Percentiles rank a stretch among this genome's conserved stretches.
Conservation (phyloP, 78 protist genomes). For the Bigelowiella natans region DNA sequence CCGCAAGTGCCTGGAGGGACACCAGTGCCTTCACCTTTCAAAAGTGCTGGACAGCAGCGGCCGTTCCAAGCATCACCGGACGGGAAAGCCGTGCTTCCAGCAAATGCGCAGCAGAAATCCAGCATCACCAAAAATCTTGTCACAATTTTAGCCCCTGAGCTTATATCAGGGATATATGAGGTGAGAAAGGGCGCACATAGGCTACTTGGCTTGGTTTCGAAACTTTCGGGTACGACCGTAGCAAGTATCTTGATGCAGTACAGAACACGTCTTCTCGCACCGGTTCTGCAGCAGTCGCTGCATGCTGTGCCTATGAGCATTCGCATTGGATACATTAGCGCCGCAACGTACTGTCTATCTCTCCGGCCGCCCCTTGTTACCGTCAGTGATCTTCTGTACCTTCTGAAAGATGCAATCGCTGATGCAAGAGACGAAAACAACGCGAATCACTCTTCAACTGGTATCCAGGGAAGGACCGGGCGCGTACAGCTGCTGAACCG, state of each 20-base stretch:
- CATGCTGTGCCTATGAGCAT: neutral
- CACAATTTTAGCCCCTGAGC: conserved; percentile 12
- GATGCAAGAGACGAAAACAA: neutral
- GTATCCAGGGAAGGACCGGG: neutral
- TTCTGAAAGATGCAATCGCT: neutral
- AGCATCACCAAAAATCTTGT: neutral
- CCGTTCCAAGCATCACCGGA: too few relatives aligned
- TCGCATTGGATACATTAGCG: conserved; percentile 26
- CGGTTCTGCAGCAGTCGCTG: conserved; percentile 10
- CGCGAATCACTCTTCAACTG: neutral
- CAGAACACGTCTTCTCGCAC: neutral
- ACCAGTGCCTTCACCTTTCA: too few relatives aligned
- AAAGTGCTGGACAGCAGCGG: too few relatives aligned
- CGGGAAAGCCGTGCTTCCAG: too few relatives aligned
- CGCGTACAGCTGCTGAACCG: neutral
- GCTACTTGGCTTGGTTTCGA: neutral
- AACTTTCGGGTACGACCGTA: neutral
- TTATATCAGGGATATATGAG: neutral
- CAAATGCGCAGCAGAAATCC: too few relatives aligned
- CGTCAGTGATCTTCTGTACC: conserved; percentile 3
- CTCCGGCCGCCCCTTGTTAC: conserved; percentile 14
- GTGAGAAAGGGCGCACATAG: conserved; percentile 20
- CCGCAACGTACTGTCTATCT: conserved; percentile 19
- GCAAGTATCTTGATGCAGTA: conserved; percentile 18
- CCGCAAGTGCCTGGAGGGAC: too few relatives aligned